Evolutionary conservation across 2,329 filamentous ascomycete species (phyloP).

Genomic region (Xylariaceae sp.): DNA sequence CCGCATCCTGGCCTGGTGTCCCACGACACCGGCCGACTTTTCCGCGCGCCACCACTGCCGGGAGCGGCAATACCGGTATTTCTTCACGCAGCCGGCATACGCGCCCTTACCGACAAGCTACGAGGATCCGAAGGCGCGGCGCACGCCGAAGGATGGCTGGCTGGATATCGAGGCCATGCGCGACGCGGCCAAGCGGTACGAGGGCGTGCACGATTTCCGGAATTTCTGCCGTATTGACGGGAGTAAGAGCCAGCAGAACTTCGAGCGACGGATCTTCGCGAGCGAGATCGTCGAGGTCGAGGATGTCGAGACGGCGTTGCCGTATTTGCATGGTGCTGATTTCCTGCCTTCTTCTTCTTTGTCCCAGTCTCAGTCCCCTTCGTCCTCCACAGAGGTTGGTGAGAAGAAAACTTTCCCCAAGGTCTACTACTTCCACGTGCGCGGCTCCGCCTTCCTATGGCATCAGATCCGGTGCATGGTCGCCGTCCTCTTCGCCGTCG

Average conservation of each 20-base stretch:
- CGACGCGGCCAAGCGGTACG: constrained; percentile 69
- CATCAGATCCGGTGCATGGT: constrained; percentile 96
- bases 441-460: constrained; percentile 93
- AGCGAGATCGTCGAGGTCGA: constrained; percentile 70
- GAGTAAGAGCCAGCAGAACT: constrained; percentile 83
- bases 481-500: constrained; percentile 85
- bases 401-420: constrained; percentile 43
- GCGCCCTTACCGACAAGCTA: constrained; percentile 56
- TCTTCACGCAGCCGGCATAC: constrained; percentile 93
- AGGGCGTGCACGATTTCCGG: constrained; percentile 87
- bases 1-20: constrained; percentile 87
- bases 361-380: constrained; percentile 3
- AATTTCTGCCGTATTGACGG: constrained; percentile 96
- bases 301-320: constrained; percentile 47
- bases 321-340: constrained; percentile 46
- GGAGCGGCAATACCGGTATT: constrained; percentile 90
- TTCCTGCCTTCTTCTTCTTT: constrained; percentile 34
- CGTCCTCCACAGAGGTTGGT: not conserved
- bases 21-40: constrained; percentile 70
- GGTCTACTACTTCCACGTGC: constrained; percentile 81
- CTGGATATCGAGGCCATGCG: constrained; percentile 86
- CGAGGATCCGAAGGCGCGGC: constrained; percentile 38
- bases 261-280: constrained; percentile 71
- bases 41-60: constrained; percentile 89
- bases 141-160: constrained; percentile 59